Base-by-base conservation (phyloP, 164 flowering plant genomes). In the Stephania yunnanensis region DNA sequence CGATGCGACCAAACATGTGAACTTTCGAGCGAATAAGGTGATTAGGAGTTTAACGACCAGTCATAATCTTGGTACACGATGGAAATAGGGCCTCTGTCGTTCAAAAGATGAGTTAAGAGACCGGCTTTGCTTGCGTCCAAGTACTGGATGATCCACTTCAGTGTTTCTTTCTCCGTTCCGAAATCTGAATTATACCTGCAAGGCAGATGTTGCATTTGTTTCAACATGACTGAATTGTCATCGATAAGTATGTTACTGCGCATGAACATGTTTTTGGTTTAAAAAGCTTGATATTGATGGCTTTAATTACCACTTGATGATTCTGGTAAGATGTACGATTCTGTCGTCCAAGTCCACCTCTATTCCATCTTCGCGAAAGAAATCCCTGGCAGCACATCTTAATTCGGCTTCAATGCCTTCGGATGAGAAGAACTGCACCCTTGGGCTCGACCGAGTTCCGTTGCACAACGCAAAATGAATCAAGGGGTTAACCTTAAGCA, bases 71-170 rank as follows among this genome's bases (percentile, higher is more conserved):
- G 89, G 82, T 93, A 90, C 17, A 77, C 83, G 73, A 93, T 77
- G 72, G 83, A 80, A 72, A 93, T 68, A 45, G 89, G 79, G 2
- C 90, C 88, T 7, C 94, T 94, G 76, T 95, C 99, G 46, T 79
- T 81, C 77, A 92, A 78, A 61, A 95, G 92, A 85, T 95, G 98
- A 1, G 89, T 86, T 70, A 95, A 73, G 46, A 93, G 94, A 65
- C 98, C 99, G 13, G 98, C 90, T 77, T 87, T 91, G 15, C 85
- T 86, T 75, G 97, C 85, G 82, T 93, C 97, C 86, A 93, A 81
- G 84, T 85, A 92, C 66, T 74, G 85, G 22, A 91, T 73, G 13
- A 93, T 79, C 98, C 97, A 93, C 75, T 84, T 91, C 3, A 88
- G 80, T 6, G 91, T 82, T 19, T 89, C 91, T 73, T 85, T 93